A percentile compares a stretch with the other conserved stretches of the same genome.
Conservation (phyloP, 139 green algal species). For the Picochlorum sp. region DNA sequence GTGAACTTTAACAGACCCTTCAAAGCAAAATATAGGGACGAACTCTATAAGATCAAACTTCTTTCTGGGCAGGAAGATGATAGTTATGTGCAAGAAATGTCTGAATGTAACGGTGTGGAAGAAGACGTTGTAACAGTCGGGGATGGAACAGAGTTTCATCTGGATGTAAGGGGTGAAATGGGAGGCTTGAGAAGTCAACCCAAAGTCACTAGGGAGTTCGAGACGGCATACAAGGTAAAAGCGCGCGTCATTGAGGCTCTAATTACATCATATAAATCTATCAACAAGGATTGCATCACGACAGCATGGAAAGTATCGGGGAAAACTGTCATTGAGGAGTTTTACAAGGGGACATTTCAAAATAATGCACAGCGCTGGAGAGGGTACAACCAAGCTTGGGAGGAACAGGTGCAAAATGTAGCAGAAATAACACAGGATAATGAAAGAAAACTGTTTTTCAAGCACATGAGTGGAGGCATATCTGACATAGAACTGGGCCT, state of each 20-base stretch:
- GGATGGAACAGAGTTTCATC: background rate
- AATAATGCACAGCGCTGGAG: too few relatives aligned
- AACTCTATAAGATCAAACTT: background rate
- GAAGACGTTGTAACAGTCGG: background rate
- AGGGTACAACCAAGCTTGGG: too few relatives aligned
- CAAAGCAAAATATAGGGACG: background rate
- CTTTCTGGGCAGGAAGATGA: background rate
- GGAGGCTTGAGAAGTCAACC: background rate
- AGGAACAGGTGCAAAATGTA: too few relatives aligned
- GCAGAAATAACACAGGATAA: too few relatives aligned
- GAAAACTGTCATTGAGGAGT: too few relatives aligned
- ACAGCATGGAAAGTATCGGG: background rate
- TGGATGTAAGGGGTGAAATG: background rate
- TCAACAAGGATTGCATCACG: background rate
- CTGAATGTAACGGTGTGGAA: background rate
- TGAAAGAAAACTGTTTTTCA: too few relatives aligned
- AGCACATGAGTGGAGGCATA: too few relatives aligned
- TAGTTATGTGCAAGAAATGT: background rate
- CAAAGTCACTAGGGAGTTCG: background rate
- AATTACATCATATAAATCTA: background rate
- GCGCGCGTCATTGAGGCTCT: background rate
- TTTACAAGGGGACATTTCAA: too few relatives aligned
- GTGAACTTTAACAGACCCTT: background rate
- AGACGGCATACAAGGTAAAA: background rate
- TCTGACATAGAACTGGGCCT: too few relatives aligned